Evolutionary conservation across 805 yeast species (phyloP), one percentile per base, ranked within the genome.

Genomic region (Cyberlindnera japonica): DNA sequence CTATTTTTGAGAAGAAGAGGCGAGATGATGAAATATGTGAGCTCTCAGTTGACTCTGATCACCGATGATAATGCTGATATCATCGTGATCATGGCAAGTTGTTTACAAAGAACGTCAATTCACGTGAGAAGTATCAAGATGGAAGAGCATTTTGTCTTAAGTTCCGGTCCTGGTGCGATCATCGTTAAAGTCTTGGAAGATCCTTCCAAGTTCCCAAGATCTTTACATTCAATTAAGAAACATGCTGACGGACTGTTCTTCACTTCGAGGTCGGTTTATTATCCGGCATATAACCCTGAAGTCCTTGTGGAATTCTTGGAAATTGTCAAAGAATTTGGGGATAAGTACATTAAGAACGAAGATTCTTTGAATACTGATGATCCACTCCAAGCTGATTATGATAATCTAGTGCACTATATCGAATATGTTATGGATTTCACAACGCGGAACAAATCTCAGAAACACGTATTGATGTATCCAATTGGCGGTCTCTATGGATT

Each of bases 121-220:
- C 46, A 41, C 19, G 26, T 49, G 33, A 32, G 14, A 14, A 22
- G 38, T 6, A 28, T 38, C 5, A 25, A 40, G 0, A 31, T 41
- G 13, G 43, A 43, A 15, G 57, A 54, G 7, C 50, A 47, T 21
- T 44, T 50, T 15, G 26, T 41, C 11, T 22, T 55, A 3, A 41
- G 49, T 3, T 35, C 41, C 3, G 61, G 61, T 3, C 57, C 57
- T 5, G 37, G 40, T 38, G 41, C 49, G 9, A 17, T 53, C 6
- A 21, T 48, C 12, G 38, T 44, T 19, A 31, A 40, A 3, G 52
- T 35, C 3, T 38, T 46, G 24, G 52, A 52, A 20, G 26, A 46
- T 8, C 52, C 50, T 3, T 39, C 40, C 1, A 15, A 23, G 3
- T 53, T 45, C 21, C 53, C 58, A 1, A 39, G 28, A 8, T 36